A percentile compares a stretch with the other conserved stretches of the same genome.
Conservation (phyloP, 352 stramenopile genomes). For the Phytophthora pinifolia region DNA sequence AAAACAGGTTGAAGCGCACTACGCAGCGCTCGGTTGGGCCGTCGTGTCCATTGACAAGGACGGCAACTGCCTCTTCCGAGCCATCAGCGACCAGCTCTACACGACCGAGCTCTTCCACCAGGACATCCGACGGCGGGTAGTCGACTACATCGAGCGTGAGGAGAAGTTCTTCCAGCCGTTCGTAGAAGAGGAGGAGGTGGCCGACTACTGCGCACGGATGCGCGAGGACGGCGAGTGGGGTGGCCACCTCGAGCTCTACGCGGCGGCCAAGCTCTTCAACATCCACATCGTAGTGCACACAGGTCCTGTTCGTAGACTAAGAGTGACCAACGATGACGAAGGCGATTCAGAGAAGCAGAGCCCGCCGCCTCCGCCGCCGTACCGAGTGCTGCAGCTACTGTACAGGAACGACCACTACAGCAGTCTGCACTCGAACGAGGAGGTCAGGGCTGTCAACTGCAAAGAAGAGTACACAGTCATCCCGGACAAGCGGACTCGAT, state of each 20-base stretch:
- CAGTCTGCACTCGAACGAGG: conserved; percentile 38
- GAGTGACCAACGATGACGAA: conserved; percentile 41
- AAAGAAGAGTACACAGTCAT: no score
- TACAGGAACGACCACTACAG: conserved; percentile 56
- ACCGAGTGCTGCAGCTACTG: conserved; percentile 48
- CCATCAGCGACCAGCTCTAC: conserved; percentile 63
- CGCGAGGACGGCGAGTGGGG: conserved; percentile 52
- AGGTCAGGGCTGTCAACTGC: conserved; percentile 8
- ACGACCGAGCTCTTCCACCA: conserved; percentile 41
- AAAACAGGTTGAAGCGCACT: conserved; percentile 44
- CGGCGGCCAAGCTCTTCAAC: conserved; percentile 55
- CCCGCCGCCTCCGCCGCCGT: conserved; percentile 16
- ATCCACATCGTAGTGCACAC: conserved; percentile 65
- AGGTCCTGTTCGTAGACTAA: conserved; percentile 40
- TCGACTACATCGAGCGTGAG: conserved; percentile 48
- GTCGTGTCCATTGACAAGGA: conserved; percentile 35
- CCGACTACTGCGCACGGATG: conserved; percentile 52
- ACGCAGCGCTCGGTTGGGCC: conserved; percentile 33
- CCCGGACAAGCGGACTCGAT: no score
- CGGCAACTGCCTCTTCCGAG: conserved; percentile 60
- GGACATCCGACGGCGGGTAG: conserved; percentile 40
- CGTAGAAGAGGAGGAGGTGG: conserved; percentile 30
- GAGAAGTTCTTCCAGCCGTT: conserved; percentile 45
- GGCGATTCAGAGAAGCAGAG: conserved; percentile 7
- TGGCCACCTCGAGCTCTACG: conserved; percentile 63